phyloP scores from a whole-genome alignment of 2,329 filamentous ascomycete genomes.

The Dendrostoma leiphaemia region DNA sequence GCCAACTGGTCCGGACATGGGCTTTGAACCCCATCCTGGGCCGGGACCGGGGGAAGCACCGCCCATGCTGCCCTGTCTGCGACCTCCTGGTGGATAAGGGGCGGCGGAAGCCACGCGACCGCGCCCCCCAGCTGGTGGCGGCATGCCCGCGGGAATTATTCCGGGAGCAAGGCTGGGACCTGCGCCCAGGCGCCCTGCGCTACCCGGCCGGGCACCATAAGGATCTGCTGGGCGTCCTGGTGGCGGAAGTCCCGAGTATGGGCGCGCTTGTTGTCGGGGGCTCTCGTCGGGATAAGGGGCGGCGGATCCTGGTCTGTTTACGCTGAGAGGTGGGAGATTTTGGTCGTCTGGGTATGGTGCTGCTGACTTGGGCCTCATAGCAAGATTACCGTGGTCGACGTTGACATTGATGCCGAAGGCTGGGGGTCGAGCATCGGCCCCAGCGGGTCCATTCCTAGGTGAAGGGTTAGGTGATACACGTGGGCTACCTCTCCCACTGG shows the following conservation, averaged over 20 bases:
- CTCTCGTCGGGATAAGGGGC: constrained; percentile 53
- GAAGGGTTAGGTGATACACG: constrained; percentile 40
- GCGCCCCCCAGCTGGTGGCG: constrained; percentile 26
- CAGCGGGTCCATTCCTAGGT: constrained; percentile 36
- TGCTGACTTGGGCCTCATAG: constrained; percentile 49
- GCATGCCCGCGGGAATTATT: constrained; percentile 9
- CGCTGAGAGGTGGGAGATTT: constrained; percentile 44
- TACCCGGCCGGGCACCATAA: constrained; percentile 53
- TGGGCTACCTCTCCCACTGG: constrained; percentile 20
- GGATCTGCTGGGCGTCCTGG: constrained; percentile 43
- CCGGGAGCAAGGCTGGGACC: constrained; percentile 18
- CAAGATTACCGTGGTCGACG: constrained; percentile 35
- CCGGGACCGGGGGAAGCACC: constrained; percentile 12
- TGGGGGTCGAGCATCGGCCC: constrained; percentile 41
- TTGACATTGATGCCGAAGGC: constrained; percentile 48
- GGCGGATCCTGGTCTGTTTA: constrained; percentile 43
- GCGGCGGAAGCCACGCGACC: constrained; percentile 37
- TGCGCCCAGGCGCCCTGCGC: constrained; percentile 23
- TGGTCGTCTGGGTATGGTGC: constrained; percentile 73
- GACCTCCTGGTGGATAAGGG: constrained; percentile 11
- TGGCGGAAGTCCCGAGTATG: constrained; percentile 5
- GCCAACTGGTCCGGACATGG: constrained; percentile 16
- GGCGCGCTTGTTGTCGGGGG: background rate
- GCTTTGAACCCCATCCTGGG: background rate
- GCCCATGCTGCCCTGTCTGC: constrained; percentile 21